Conservation (phyloP, 2,329 filamentous ascomycete species). For the Xylariales sp. region DNA sequence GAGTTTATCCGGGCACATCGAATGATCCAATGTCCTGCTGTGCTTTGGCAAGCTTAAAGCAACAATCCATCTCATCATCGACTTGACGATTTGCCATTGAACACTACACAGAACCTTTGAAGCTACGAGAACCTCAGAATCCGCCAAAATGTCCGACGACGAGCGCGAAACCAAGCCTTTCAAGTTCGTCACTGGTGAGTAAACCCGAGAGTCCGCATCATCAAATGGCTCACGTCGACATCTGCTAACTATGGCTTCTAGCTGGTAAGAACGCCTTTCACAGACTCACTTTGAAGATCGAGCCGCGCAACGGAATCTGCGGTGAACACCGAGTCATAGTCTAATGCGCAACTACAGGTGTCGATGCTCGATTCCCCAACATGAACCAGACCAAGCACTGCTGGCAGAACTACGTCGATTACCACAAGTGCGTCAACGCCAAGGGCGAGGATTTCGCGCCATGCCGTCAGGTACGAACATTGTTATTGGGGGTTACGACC, state of each 20-base stretch:
- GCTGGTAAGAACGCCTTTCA: constrained; percentile 11
- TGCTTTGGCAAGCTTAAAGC: too few relatives aligned
- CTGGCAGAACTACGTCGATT: constrained; percentile 99
- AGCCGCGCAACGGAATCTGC: too few relatives aligned
- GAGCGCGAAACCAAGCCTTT: constrained; percentile 95
- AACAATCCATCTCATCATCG: too few relatives aligned
- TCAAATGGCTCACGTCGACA: too few relatives aligned
- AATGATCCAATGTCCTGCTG: too few relatives aligned
- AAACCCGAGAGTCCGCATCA: too few relatives aligned
- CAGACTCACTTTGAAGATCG: too few relatives aligned
- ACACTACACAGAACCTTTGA: constrained; percentile 24
- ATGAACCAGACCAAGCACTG: constrained; percentile 99
- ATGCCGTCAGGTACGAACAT: constrained; percentile 77
- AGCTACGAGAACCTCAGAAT: constrained; percentile 26
- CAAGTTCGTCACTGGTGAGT: constrained; percentile 99
- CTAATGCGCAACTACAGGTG: too few relatives aligned
- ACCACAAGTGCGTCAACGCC: constrained; percentile 98
- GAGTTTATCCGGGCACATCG: too few relatives aligned
- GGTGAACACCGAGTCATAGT: too few relatives aligned
- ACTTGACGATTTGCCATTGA: constrained; percentile 32
- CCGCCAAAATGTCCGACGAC: constrained; percentile 82
- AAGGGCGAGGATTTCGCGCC: constrained; percentile 98
- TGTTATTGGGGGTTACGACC: constrained; percentile 12
- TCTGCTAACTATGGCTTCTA: too few relatives aligned
- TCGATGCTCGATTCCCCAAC: constrained; percentile 99